Conservation (phyloP, 2,329 filamentous ascomycete species). For the Nothophoma quercina region DNA sequence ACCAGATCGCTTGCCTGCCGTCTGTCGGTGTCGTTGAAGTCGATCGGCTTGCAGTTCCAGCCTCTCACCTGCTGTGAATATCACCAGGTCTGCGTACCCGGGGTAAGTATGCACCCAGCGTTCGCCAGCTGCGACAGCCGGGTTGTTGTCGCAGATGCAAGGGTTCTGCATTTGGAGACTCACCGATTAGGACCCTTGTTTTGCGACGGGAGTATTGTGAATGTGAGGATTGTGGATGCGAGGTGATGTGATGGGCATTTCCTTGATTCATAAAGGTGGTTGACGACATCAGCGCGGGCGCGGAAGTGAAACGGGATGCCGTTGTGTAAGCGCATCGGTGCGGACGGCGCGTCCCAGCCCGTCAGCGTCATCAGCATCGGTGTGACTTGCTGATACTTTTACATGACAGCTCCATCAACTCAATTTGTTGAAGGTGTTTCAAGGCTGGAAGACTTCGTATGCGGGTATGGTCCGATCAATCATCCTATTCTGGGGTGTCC, state of each 20-base stretch:
- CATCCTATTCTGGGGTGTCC: background rate
- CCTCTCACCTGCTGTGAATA: background rate
- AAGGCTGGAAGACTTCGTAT: background rate
- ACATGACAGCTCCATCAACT: constrained; percentile 1
- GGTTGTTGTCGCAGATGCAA: background rate
- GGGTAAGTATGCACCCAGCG: background rate
- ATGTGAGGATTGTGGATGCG: background rate
- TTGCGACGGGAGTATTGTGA: background rate
- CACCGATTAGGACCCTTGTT: constrained; percentile 4
- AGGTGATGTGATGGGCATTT: background rate
- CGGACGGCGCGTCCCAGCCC: constrained; percentile 26
- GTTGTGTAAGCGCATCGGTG: constrained; percentile 15
- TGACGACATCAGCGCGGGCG: constrained; percentile 10
- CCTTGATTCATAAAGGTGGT: background rate
- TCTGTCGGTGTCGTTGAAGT: background rate
- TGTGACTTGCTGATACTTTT: constrained; percentile 17
- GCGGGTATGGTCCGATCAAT: background rate
- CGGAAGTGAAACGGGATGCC: constrained; percentile 11
- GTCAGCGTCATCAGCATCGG: constrained; percentile 23
- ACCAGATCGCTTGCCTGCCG: background rate
- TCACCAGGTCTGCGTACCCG: background rate
- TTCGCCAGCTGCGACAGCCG: background rate
- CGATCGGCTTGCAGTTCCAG: background rate
- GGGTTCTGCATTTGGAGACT: background rate
- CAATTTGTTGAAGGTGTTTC: constrained; percentile 3